Percentiles rank a stretch among this genome's conserved stretches.
Conservation (phyloP, 495 filamentous ascomycete genomes). For the Neurospora hispaniola region DNA sequence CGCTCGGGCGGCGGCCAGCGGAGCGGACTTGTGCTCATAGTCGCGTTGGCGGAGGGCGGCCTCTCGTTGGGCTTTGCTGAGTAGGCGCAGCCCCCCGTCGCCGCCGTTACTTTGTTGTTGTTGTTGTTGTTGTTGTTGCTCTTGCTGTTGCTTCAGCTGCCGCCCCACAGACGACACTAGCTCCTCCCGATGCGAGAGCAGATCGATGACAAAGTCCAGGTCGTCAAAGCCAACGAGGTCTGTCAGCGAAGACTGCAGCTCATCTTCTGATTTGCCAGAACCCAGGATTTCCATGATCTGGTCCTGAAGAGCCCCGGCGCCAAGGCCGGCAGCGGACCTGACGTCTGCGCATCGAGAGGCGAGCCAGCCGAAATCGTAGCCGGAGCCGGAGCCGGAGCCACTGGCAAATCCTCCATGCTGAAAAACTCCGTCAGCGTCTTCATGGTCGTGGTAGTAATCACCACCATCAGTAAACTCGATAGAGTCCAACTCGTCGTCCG, state of each 20-base stretch:
- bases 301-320: constrained; percentile 49
- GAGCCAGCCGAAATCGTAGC: constrained; percentile 51
- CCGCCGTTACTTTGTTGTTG: constrained; percentile 21
- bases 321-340: constrained; percentile 48
- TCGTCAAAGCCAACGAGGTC: constrained; percentile 91
- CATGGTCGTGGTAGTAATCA: constrained; percentile 28
- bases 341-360: constrained; percentile 50
- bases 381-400: neutral
- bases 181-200: constrained; percentile 62
- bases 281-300: constrained; percentile 61
- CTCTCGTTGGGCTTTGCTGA: constrained; percentile 68
- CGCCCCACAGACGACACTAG: constrained; percentile 34
- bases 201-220: constrained; percentile 75
- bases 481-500: constrained; percentile 54
- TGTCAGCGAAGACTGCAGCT: constrained; percentile 78
- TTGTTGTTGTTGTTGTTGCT: constrained; percentile 12
- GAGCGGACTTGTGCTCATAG: constrained; percentile 68
- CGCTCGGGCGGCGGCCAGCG: constrained; percentile 48
- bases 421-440: constrained; percentile 4
- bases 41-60: constrained; percentile 63
- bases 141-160: neutral
- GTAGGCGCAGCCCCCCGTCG: constrained; percentile 43
- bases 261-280: constrained; percentile 60
- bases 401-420: constrained; percentile 16
- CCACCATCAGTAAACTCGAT: constrained; percentile 29